A percentile compares a stretch with the other conserved stretches of the same genome.
phyloP scores from a whole-genome alignment of 768 basidiomycete genomes.

The Phylloporus rhodoxanthus region DNA sequence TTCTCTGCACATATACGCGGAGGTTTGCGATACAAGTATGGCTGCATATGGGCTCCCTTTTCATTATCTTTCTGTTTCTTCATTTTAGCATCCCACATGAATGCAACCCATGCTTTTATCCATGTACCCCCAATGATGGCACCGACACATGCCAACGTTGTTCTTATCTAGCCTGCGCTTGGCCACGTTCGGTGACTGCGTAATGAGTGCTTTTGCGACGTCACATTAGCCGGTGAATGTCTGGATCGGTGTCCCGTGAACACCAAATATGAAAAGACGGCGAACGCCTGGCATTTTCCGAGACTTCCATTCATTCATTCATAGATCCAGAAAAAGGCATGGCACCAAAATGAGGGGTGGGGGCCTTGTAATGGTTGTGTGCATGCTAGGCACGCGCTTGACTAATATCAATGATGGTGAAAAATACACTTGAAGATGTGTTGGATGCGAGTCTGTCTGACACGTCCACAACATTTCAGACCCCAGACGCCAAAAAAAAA shows the following conservation, averaged over 20 bases:
- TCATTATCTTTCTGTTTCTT: slow-evolving; percentile 2
- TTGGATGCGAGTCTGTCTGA: not conserved
- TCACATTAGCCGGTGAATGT: not conserved
- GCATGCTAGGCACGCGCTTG: not conserved
- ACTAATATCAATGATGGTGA: not conserved
- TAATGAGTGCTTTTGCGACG: slow-evolving; percentile 1
- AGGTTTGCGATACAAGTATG: slow-evolving; percentile 17
- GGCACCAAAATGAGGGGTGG: slow-evolving; percentile 1
- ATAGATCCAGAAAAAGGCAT: not conserved
- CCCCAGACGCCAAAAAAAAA: not conserved
- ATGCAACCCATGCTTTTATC: slow-evolving; percentile 22
- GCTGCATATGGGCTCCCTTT: slow-evolving; percentile 21
- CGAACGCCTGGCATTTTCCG: slow-evolving; percentile 15
- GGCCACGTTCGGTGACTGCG: not conserved
- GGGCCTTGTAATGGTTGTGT: not conserved
- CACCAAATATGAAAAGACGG: not conserved
- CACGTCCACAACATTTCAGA: not conserved
- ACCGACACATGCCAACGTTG: slow-evolving; percentile 5
- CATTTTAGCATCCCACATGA: slow-evolving; percentile 17
- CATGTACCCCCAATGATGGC: slow-evolving; percentile 16
- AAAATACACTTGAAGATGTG: not conserved
- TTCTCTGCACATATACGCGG: not conserved
- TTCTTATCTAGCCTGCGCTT: slow-evolving; percentile 2
- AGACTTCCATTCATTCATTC: slow-evolving; percentile 3
- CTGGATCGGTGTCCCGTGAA: not conserved